phyloP scores from a whole-genome alignment of 2,329 filamentous ascomycete genomes.

The Cercospora nicotianae region DNA sequence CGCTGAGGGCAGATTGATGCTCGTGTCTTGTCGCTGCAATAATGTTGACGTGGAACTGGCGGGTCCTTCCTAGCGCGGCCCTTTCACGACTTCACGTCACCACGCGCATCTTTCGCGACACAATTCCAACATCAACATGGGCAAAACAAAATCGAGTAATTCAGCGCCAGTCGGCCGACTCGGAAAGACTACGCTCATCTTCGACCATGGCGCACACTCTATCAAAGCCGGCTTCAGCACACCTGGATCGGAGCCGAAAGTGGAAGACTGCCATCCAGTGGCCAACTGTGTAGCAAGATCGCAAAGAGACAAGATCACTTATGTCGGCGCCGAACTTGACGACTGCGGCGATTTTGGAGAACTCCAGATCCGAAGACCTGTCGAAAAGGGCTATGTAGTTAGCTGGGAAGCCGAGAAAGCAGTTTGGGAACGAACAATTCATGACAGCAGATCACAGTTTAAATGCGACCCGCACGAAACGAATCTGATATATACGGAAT shows the following conservation, averaged over 20 bases:
- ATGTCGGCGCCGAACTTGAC: conserved; percentile 75
- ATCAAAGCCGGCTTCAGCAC: conserved; percentile 81
- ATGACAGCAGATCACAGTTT: conserved; percentile 53
- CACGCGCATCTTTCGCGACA: conserved; percentile 13
- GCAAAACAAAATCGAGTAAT: conserved; percentile 9
- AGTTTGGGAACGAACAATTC: conserved; percentile 89
- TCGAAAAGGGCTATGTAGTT: conserved; percentile 92
- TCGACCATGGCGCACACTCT: conserved; percentile 91
- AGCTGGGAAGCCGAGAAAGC: conserved; percentile 96
- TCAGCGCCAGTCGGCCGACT: conserved; percentile 22
- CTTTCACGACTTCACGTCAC: neutral
- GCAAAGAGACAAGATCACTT: conserved; percentile 73
- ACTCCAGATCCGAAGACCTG: conserved; percentile 78
- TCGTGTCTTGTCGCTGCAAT: too few relatives aligned
- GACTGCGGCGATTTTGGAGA: conserved; percentile 87
- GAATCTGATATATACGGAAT: conserved; percentile 81
- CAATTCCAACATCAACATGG: conserved; percentile 9
- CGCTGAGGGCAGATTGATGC: too few relatives aligned
- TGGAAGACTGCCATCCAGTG: conserved; percentile 64
- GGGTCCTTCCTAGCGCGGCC: too few relatives aligned
- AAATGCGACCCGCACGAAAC: conserved; percentile 75
- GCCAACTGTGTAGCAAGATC: conserved; percentile 84
- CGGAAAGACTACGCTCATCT: conserved; percentile 64
- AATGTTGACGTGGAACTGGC: too few relatives aligned
- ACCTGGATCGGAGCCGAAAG: conserved; percentile 33